Percentiles rank a stretch among this genome's conserved stretches.
These are phyloP conservation scores for Leishmania tropica DNA, from an alignment of 208 protist species.

Conservation along the genomic window DNA sequence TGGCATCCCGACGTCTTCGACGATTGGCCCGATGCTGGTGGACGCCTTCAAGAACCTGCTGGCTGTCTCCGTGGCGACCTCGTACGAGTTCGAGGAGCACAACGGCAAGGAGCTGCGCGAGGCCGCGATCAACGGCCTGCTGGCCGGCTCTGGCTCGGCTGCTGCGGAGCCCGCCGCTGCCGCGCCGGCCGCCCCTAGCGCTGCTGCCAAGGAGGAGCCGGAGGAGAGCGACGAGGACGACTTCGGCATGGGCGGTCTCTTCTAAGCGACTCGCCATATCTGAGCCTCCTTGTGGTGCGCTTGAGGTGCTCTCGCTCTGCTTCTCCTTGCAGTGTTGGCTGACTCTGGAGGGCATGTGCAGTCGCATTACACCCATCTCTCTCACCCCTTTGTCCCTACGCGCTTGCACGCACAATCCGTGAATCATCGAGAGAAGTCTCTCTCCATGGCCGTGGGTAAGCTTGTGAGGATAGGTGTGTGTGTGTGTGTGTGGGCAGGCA, in stretches of 20 bases:
- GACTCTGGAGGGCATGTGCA: not conserved
- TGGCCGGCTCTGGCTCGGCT: slow-evolving; percentile 75
- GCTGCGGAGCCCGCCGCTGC: slow-evolving; percentile 52
- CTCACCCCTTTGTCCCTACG: not conserved
- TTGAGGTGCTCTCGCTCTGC: not conserved
- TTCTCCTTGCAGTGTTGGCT: not conserved
- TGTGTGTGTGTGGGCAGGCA: not conserved
- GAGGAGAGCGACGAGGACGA: slow-evolving; percentile 86
- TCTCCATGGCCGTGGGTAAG: not conserved
- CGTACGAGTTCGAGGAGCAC: slow-evolving; percentile 91
- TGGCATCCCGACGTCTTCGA: slow-evolving; percentile 94
- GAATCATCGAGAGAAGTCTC: not conserved
- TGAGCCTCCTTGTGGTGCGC: not conserved
- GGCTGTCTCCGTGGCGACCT: slow-evolving; percentile 94
- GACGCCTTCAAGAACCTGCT: slow-evolving; percentile 98
- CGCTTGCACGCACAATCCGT: not conserved
- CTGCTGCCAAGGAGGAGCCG: slow-evolving; percentile 54
- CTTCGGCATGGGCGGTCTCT: slow-evolving; percentile 86
- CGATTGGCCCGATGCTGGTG: slow-evolving; percentile 95
- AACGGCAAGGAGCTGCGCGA: slow-evolving; percentile 90
- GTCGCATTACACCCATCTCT: not conserved
- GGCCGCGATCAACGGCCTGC: slow-evolving; percentile 82
- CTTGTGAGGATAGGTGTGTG: not conserved
- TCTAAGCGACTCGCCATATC: slow-evolving; percentile 41
- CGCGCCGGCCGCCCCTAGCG: slow-evolving; percentile 34